phyloP scores from a whole-genome alignment of 108 stramenopile species.

The Pseudonitzschia multistriata region DNA sequence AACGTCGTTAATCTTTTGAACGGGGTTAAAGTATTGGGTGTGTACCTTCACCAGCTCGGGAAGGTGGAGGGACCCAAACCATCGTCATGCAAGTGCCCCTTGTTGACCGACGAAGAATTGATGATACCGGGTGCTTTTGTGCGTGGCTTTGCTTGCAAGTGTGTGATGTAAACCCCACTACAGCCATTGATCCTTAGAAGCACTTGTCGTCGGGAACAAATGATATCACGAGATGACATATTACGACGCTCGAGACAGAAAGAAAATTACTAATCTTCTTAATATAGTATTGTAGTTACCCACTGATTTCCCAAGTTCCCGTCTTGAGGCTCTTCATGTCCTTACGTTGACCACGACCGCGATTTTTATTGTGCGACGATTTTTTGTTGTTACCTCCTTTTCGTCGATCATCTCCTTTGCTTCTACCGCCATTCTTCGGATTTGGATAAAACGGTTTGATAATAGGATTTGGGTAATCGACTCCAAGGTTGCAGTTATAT shows the following conservation, averaged over 20 bases:
- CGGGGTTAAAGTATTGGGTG: conserved; percentile 73
- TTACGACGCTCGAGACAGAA: too few species aligned
- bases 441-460: conserved; percentile 47
- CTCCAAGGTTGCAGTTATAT: conserved; percentile 66
- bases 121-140: conserved; percentile 64
- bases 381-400: conserved; percentile 19
- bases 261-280: not conserved
- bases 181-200: not conserved
- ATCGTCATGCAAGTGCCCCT: conserved; percentile 64
- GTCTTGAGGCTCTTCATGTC: conserved; percentile 83
- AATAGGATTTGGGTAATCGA: conserved; percentile 84
- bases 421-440: conserved; percentile 36
- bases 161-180: conserved; percentile 53
- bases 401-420: conserved; percentile 38
- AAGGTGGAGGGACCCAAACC: conserved; percentile 78
- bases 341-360: conserved; percentile 64
- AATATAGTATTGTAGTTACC: not conserved
- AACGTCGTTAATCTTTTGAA: conserved; percentile 70
- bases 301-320: conserved; percentile 35
- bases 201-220: not conserved
- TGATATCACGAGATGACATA: not conserved
- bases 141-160: conserved; percentile 79
- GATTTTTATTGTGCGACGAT: conserved; percentile 41
- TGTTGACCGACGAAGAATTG: conserved; percentile 56
- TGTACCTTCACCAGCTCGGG: conserved; percentile 74